Conservation (phyloP, 345 rosid species). For the Lepidium sativum region DNA sequence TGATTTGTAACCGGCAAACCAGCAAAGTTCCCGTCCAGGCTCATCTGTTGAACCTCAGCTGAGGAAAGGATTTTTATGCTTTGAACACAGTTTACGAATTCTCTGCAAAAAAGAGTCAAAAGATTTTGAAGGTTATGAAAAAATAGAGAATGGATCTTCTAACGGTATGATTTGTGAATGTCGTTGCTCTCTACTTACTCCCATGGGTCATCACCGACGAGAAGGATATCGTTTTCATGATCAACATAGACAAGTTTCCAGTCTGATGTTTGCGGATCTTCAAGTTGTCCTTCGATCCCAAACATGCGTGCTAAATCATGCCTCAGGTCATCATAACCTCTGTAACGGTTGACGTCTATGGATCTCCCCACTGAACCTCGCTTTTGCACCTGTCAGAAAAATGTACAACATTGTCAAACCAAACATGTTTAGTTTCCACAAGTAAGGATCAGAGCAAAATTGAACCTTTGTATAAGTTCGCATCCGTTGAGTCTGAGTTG, state of each 20-base stretch:
- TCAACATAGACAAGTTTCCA: slow-evolving; percentile 95
- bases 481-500: slow-evolving; percentile 78
- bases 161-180: background rate
- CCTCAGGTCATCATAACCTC: slow-evolving; percentile 72
- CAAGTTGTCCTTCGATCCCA: slow-evolving; percentile 91
- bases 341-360: slow-evolving; percentile 85
- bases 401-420: background rate
- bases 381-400: slow-evolving; percentile 66
- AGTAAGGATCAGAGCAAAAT: too few relatives aligned
- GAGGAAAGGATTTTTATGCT: slow-evolving; percentile 78
- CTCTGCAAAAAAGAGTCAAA: slow-evolving; percentile 40
- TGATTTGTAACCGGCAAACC: slow-evolving; percentile 53
- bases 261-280: slow-evolving; percentile 87
- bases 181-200: slow-evolving; percentile 46
- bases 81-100: slow-evolving; percentile 77
- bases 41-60: slow-evolving; percentile 81
- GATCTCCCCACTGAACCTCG: slow-evolving; percentile 98
- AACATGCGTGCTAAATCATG: slow-evolving; percentile 93
- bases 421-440: background rate
- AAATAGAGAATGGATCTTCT: background rate
- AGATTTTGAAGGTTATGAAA: background rate
- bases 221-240: slow-evolving; percentile 89
- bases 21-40: slow-evolving; percentile 74
- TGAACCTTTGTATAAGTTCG: slow-evolving; percentile 91
- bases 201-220: slow-evolving; percentile 99